Evolutionary conservation across 2,329 filamentous ascomycete species (phyloP), one percentile per base, ranked within the genome.

Genomic region (Escovopsis sp.): DNA sequence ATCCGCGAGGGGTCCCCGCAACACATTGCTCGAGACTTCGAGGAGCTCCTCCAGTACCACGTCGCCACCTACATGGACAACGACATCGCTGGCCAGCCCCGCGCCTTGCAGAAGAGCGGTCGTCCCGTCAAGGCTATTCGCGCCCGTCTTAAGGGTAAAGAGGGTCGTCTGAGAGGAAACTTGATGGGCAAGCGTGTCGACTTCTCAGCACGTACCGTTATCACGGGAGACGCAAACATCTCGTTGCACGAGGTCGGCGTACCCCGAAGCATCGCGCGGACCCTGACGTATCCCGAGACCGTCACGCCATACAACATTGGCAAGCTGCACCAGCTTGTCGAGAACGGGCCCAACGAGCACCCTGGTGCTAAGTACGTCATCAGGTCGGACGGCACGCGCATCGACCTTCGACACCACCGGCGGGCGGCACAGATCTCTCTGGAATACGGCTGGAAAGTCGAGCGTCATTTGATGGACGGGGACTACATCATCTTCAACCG

Each of bases 1-100:
- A 85, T 94, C 54, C 78, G 84, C 45, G 87, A 95, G 60, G 91
- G 91, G 43, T 88, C 88, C 4, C 87, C 91, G 1, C 80, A 84
- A 48, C 91, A 98, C 62, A 86, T 96, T 50, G 77, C 87, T 13
- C 76, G 79, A 45, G 91, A 98, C 54, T 96, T 95, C 45, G 86
- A 94, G 61, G 79, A 81, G 48, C 68, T 98, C 29, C 70, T 99
- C 32, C 93, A 99, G 58, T 99, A 94, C 57, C 93, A 98, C 56
- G 88, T 98, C 45, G 93, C 93, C 35, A 98, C 93, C 1, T 94
- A 95, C 64, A 98, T 99, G 93, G 91, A 98, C 64, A 99, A 98
- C 55, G 89, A 98, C 59, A 95, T 96, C 63, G 91, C 93, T 48
- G 88, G 89, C 39, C 81, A 93, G 53, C 91, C 91, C 3, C 87